Evolutionary conservation across 2,329 filamentous ascomycete genomes (phyloP), one percentile per base, ranked within the genome.

Genomic region (Aspergillus eucalypticola): DNA sequence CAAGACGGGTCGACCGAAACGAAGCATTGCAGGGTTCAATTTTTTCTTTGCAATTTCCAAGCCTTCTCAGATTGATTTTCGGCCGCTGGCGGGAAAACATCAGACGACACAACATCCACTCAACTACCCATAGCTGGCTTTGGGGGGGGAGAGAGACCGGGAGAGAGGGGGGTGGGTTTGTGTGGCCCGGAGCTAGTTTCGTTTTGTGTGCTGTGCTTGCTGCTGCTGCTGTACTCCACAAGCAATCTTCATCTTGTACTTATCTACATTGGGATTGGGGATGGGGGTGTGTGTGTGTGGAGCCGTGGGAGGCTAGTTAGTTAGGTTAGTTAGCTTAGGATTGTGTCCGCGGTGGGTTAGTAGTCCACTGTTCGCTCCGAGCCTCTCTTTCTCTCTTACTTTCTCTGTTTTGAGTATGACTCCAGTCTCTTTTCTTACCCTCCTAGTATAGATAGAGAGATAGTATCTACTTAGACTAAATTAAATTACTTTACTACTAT

Each of bases 11-110:
- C 53, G 55, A 63, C 60, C 60, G 51, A 58, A 64, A 61, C 56
- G 65, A 64, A 65, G 59, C 55, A 61, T 53, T 60, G 62, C 62
- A 62, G 54, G 58, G 58, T 58, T 63, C 42, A 54, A 15, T 29
- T 60, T 5, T 35, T 35, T 1, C 5, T 35, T 35, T 27, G 25
- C 10, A 35, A 13, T 35, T 35, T 35, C 32, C 32, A 13, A 35
- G 25, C 25, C 32, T 11, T 35, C 3, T 35, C 32, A 35, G 11
- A 35, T 35, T 35, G 32, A 35, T 35, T 35, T 35, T 35, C 50
- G 48, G 56, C 41, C 29, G 60, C 55, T 48, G 60, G 50, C 63
- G 59, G 53, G 61, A 35, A 35, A 64, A 56, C 59, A 63, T 65
- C 59, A 60, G 62, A 69, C 57, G 59, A 61, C 59, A 52, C 59